Evolutionary conservation across 2,329 filamentous ascomycete genomes (phyloP).

Genomic region (Pseudogymnoascus sp.): DNA sequence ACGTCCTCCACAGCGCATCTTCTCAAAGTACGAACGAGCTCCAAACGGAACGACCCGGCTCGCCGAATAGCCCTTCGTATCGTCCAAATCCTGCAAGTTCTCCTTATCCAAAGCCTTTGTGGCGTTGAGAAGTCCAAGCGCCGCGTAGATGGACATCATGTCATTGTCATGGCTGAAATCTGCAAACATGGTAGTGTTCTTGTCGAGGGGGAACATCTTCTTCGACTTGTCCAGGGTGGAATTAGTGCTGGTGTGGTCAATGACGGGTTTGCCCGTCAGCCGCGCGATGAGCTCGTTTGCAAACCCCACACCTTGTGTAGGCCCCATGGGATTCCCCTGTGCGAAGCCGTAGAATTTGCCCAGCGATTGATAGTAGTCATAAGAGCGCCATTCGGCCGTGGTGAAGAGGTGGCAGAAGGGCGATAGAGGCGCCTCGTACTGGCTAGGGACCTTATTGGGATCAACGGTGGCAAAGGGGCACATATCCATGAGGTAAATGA

Average conservation of each 20-base stretch:
- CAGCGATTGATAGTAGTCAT: slow-evolving; percentile 73
- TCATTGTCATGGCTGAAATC: slow-evolving; percentile 92
- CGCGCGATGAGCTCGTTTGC: slow-evolving; percentile 81
- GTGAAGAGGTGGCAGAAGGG: slow-evolving; percentile 72
- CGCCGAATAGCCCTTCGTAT: slow-evolving; percentile 62
- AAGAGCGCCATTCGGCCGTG: slow-evolving; percentile 62
- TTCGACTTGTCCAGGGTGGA: slow-evolving; percentile 61
- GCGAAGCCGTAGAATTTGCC: slow-evolving; percentile 81
- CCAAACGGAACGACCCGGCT: slow-evolving; percentile 78
- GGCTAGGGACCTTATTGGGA: slow-evolving; percentile 48
- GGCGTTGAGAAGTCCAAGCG: slow-evolving; percentile 68
- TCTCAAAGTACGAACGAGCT: slow-evolving; percentile 77
- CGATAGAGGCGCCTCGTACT: slow-evolving; percentile 52
- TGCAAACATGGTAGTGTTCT: slow-evolving; percentile 58
- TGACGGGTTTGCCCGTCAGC: slow-evolving; percentile 59
- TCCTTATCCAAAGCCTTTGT: slow-evolving; percentile 47
- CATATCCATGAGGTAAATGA: slow-evolving; percentile 74
- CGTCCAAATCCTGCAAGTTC: slow-evolving; percentile 40
- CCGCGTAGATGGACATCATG: slow-evolving; percentile 68
- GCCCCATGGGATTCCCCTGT: slow-evolving; percentile 67
- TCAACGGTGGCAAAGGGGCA: slow-evolving; percentile 81
- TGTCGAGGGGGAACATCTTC: slow-evolving; percentile 63
- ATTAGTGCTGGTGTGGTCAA: slow-evolving; percentile 69
- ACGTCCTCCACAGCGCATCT: slow-evolving; percentile 59
- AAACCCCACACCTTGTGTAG: slow-evolving; percentile 81